Percentiles rank a stretch among this genome's conserved stretches.
Evolutionary conservation across 2,329 filamentous ascomycete species (phyloP).

Genomic region (Curvularia verruculosa): DNA sequence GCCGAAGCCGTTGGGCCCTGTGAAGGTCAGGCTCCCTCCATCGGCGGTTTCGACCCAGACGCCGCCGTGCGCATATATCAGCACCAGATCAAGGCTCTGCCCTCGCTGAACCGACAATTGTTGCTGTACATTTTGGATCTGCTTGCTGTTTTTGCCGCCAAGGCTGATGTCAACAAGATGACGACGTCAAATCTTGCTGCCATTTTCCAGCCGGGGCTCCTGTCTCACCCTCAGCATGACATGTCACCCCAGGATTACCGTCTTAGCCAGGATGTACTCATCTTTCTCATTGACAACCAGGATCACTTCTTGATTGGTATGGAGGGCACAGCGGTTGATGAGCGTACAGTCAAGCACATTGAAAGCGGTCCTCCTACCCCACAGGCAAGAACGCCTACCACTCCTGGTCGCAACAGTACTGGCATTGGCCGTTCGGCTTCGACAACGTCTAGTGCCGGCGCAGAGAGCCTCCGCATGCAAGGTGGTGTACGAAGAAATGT

Average conservation of each 20-base stretch:
- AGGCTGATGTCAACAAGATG: slow-evolving; percentile 97
- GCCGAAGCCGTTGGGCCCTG: slow-evolving; percentile 72
- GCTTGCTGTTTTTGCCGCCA: slow-evolving; percentile 94
- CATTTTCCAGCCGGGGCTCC: slow-evolving; percentile 95
- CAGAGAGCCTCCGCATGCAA: slow-evolving; percentile 82
- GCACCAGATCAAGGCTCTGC: slow-evolving; percentile 87
- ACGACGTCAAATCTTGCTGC: slow-evolving; percentile 91
- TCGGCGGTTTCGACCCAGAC: slow-evolving; percentile 75
- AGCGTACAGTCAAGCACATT: slow-evolving; percentile 70
- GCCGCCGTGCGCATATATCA: slow-evolving; percentile 85
- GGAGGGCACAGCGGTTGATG: slow-evolving; percentile 97
- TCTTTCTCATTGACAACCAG: slow-evolving; percentile 98
- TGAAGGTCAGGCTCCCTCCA: slow-evolving; percentile 67
- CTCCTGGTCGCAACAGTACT: slow-evolving; percentile 58
- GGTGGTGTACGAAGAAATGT: slow-evolving; percentile 84
- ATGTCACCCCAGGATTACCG: slow-evolving; percentile 96
- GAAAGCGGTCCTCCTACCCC: slow-evolving; percentile 69
- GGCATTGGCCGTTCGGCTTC: slow-evolving; percentile 78
- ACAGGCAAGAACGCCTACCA: slow-evolving; percentile 57
- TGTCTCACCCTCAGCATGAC: slow-evolving; percentile 91
- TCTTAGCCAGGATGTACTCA: slow-evolving; percentile 93
- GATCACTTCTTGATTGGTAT: slow-evolving; percentile 98
- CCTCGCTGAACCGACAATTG: slow-evolving; percentile 89
- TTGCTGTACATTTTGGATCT: slow-evolving; percentile 95
- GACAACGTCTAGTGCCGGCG: slow-evolving; percentile 70